phyloP scores from a whole-genome alignment of 2,329 filamentous ascomycete genomes.

The Myriosclerotinia duriaeana region DNA sequence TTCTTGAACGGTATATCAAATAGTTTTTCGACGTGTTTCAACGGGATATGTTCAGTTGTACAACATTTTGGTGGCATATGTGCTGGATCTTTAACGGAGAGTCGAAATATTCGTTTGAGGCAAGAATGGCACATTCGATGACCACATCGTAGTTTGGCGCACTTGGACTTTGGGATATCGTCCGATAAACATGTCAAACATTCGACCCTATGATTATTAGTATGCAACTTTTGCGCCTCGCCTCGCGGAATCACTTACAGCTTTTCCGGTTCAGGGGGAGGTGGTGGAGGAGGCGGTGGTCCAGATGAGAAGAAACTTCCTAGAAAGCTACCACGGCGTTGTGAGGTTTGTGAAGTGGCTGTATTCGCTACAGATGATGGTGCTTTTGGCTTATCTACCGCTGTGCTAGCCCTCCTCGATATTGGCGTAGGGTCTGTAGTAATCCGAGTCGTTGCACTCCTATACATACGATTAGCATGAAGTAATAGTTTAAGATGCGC shows the following conservation, averaged over 20 bases:
- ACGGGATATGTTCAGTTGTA: constrained; percentile 67
- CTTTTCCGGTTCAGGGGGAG: constrained; percentile 34
- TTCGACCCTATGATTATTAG: constrained; percentile 54
- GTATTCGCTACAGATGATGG: constrained; percentile 28
- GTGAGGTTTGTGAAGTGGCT: constrained; percentile 18
- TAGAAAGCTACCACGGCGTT: constrained; percentile 31
- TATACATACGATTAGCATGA: constrained; percentile 29
- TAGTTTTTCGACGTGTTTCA: constrained; percentile 72
- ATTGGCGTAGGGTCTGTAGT: constrained; percentile 26
- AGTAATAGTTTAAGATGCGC: background rate
- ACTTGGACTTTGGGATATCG: constrained; percentile 61
- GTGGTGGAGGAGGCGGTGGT: constrained; percentile 18
- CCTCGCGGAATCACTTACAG: constrained; percentile 29
- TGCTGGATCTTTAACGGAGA: constrained; percentile 72
- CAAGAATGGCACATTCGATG: constrained; percentile 81
- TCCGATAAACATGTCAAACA: constrained; percentile 72
- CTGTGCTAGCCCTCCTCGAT: constrained; percentile 34
- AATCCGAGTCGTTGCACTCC: constrained; percentile 22
- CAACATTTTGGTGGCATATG: constrained; percentile 88
- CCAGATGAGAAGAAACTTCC: constrained; percentile 33
- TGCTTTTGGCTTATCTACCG: constrained; percentile 27
- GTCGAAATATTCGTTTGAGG: constrained; percentile 69
- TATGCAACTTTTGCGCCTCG: background rate
- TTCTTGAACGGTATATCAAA: constrained; percentile 75
- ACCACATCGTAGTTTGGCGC: constrained; percentile 71